Conservation (phyloP, 208 protist species). For the Acanthamoeba lenticulata region DNA sequence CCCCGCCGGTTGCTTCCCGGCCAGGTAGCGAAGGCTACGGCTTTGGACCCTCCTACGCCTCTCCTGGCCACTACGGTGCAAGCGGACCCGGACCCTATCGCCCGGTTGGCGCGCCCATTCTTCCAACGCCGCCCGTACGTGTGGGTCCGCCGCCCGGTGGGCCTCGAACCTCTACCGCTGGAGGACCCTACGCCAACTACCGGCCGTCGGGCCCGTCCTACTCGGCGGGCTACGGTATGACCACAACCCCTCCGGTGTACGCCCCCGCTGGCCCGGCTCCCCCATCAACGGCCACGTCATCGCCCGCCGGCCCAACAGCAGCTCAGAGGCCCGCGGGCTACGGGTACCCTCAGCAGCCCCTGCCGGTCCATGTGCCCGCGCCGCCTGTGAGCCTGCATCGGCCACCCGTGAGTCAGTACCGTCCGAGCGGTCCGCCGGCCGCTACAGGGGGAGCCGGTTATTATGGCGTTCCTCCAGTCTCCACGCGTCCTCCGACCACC, state of each 20-base stretch:
- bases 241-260: not conserved
- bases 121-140: too few relatives aligned
- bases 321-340: too few relatives aligned
- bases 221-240: not conserved
- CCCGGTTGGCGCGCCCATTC: too few relatives aligned
- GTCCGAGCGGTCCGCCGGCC: too few relatives aligned
- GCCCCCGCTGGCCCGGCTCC: not conserved
- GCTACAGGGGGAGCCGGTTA: too few relatives aligned
- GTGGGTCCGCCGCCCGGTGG: not conserved
- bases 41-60: not conserved
- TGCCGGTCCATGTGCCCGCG: not conserved
- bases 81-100: not conserved
- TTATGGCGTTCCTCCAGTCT: too few relatives aligned
- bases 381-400: too few relatives aligned
- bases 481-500: too few relatives aligned
- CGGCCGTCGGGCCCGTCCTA: not conserved
- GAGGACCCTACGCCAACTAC: conserved; percentile 28
- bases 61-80: not conserved
- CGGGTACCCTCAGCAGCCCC: not conserved
- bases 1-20: not conserved
- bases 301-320: too few relatives aligned
- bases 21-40: too few relatives aligned
- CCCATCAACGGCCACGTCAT: too few relatives aligned
- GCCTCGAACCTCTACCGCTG: not conserved
- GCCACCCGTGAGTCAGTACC: too few relatives aligned